Base-by-base conservation (phyloP, 257 asterid genomes). In the Osmanthus fragrans region DNA sequence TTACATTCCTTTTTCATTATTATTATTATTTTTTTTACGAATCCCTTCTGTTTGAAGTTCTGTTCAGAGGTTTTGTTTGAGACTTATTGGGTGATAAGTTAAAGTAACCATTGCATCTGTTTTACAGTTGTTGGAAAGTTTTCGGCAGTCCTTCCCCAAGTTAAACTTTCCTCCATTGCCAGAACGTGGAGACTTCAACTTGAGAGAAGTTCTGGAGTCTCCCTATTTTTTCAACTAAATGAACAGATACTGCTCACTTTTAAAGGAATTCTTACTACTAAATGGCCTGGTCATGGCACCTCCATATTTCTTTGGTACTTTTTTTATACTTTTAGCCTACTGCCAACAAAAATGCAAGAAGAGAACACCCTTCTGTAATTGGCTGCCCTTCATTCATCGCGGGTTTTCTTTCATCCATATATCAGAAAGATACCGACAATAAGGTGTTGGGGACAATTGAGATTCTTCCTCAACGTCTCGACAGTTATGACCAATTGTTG, bases 161-260 rank as follows among this genome's bases (percentile, higher is more conserved):
- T 80, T 92, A 70, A 85, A 81, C 27, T 93, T 93, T 78, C 99
- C 99, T 56, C 89, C 97, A 13, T 75, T 92, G 82, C 99, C 99
- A 0, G 95, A 88, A 79, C 88, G 97, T 29, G 99, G 99, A 76
- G 97, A 96, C 77, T 96, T 96, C 18, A 92, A 93, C 87, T 84
- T 96, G 81, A 90, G 80, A 80, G 98, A 96, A 84, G 98, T 96
- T 83, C 79, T 90, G 23, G 85, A 84, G 29, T 89, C 99, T 23
- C 84, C 92, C 39, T 96, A 96, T 84, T 96, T 96, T 83, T 96
- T 96, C 96, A 96, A 93, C 92, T 96, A 92, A 91, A 25, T 12
- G 15, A 67, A 54, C 71, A 54, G 10, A 76, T 34, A 29, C n/a
- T 68, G 72, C 72, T 69, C 79, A 65, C 80, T 78, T 80, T 80